phyloP scores from a whole-genome alignment of 306 rosid genomes.

The Glycyrrhiza uralensis region DNA sequence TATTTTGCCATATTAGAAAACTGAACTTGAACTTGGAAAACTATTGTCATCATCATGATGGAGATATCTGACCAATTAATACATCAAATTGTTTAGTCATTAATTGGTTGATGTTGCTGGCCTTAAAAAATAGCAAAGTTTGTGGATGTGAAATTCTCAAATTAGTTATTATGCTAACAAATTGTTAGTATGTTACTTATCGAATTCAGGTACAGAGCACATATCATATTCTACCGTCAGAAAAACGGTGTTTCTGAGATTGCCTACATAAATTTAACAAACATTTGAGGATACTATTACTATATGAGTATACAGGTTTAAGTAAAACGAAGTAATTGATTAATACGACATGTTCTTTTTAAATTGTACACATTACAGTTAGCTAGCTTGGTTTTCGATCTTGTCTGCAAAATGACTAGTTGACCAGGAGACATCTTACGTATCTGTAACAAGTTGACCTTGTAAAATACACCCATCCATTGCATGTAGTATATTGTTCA shows the following conservation, averaged over 20 bases:
- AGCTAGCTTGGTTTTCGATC: constrained; percentile 5
- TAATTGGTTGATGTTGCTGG: not conserved
- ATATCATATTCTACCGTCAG: too few species aligned
- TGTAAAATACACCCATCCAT: constrained; percentile 8
- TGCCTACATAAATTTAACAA: not conserved
- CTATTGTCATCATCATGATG: not conserved
- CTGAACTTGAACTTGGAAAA: not conserved
- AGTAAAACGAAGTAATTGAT: not conserved
- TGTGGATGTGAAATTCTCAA: not conserved
- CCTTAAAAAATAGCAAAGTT: not conserved
- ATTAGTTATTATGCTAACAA: too few species aligned
- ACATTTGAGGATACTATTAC: not conserved
- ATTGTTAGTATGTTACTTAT: too few species aligned
- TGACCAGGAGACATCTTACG: constrained; percentile 30
- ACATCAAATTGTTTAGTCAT: not conserved
- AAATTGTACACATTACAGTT: constrained; percentile 23
- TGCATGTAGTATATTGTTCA: constrained; percentile 22
- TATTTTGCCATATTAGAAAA: not conserved
- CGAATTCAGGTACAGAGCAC: too few species aligned
- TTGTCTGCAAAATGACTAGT: constrained; percentile 22
- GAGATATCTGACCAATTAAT: constrained; percentile 11
- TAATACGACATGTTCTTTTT: not conserved
- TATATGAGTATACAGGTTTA: not conserved
- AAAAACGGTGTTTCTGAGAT: too few species aligned
- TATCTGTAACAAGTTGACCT: constrained; percentile 29